Evolutionary conservation across 2,329 filamentous ascomycete genomes (phyloP).

Genomic region (Claviceps humidiphila): DNA sequence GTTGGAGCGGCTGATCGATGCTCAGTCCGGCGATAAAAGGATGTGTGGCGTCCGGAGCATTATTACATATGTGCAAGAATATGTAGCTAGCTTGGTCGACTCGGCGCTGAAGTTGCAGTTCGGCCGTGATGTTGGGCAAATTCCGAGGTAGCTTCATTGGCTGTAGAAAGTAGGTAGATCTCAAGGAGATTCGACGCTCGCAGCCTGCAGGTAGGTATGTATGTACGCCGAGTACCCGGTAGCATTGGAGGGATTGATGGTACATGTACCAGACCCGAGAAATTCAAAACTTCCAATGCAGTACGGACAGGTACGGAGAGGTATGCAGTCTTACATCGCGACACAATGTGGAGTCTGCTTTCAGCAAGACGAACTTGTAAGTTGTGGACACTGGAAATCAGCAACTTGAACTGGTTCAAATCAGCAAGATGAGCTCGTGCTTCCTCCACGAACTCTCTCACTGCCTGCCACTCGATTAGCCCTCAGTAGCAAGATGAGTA

Average conservation of each 20-base stretch:
- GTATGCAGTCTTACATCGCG: neutral
- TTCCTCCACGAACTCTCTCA: too few relatives aligned
- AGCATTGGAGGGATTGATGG: neutral
- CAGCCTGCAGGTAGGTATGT: neutral
- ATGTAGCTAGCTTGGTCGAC: neutral
- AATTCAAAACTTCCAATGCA: neutral
- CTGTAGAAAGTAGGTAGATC: too few relatives aligned
- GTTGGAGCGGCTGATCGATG: conserved; percentile 1
- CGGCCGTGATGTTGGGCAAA: too few relatives aligned
- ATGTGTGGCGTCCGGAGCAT: neutral
- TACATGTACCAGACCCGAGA: neutral
- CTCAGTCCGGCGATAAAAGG: neutral
- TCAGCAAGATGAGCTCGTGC: too few relatives aligned
- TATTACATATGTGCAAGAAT: neutral
- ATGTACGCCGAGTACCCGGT: neutral
- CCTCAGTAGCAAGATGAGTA: neutral
- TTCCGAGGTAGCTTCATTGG: neutral
- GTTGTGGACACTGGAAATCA: neutral
- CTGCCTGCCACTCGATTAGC: neutral
- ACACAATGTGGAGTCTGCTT: neutral
- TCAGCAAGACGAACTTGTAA: conserved; percentile 1
- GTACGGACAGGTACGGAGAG: too few relatives aligned
- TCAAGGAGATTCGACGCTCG: neutral
- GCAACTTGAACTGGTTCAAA: too few relatives aligned
- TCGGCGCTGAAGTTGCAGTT: neutral